A percentile compares a stretch with the other conserved stretches of the same genome.
phyloP scores from a whole-genome alignment of 2,329 filamentous ascomycete genomes.

The Talaromyces verruculosus region DNA sequence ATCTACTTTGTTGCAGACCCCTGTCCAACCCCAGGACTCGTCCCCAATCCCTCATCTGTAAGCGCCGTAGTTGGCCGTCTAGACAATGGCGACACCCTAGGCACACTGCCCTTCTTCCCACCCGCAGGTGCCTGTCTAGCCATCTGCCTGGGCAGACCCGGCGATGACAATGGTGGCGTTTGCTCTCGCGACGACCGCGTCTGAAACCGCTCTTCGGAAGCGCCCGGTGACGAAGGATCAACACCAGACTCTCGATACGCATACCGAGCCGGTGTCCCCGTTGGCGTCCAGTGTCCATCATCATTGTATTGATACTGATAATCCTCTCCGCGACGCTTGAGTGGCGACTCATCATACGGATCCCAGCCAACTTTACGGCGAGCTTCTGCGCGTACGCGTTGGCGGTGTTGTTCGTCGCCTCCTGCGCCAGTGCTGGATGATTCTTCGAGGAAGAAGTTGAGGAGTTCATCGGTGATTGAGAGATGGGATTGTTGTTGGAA shows the following conservation, averaged over 20 bases:
- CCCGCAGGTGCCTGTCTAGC: constrained; percentile 17
- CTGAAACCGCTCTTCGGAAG: constrained; percentile 27
- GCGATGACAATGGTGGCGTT: constrained; percentile 33
- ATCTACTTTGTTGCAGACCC: constrained; percentile 10
- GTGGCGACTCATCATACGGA: constrained; percentile 68
- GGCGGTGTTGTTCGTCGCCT: constrained; percentile 60
- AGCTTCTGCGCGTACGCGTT: constrained; percentile 60
- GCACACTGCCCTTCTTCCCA: constrained; percentile 3
- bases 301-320: constrained; percentile 53
- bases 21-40: constrained; percentile 26
- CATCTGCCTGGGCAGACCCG: constrained; percentile 12
- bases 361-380: constrained; percentile 66
- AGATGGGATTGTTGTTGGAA: constrained; percentile 88
- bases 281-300: constrained; percentile 24
- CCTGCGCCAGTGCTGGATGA: constrained; percentile 66
- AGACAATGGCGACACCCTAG: constrained; percentile 39
- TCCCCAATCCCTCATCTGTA: constrained; percentile 35
- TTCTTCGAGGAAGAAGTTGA: constrained; percentile 81
- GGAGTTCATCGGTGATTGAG: constrained; percentile 83
- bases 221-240: constrained; percentile 29
- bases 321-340: constrained; percentile 66
- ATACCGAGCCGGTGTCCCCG: constrained; percentile 28
- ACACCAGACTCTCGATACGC: constrained; percentile 27
- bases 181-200: constrained; percentile 34
- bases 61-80: constrained; percentile 30